Evolutionary conservation across 1,139 yeast species (phyloP), one percentile per base, ranked within the genome.

Genomic region (Blastobotrys proliferans): DNA sequence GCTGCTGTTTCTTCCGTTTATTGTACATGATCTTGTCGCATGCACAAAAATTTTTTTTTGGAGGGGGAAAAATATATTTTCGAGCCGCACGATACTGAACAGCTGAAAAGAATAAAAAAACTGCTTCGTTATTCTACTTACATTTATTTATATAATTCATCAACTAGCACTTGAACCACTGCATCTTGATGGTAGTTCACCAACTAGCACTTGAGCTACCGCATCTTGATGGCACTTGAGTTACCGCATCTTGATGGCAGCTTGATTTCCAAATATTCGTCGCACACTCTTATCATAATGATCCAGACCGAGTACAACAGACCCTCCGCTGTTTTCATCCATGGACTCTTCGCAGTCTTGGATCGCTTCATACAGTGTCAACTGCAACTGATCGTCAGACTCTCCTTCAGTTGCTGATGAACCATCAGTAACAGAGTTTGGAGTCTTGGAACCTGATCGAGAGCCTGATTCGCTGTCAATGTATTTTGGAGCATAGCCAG

Each of bases 251-350:
- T 72, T 71, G 43, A 79, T 77, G 45, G 81, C 80, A 10, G 86
- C 83, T 51, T 81, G 78, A 53, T 79, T 85, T 5, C 57, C 57
- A 36, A 50, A 53, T 2, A 49, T 51, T 38, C 51, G 53, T 46
- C 49, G 57, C 43, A 26, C 70, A 28, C 73, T 63, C 56, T 94
- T 76, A 62, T 87, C 96, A 6, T 92, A 86, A 59, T 86, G 95
- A 58, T 92, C 96, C 60, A 92, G 70, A 18, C 90, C 94, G 45
- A 92, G 67, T 25, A 70, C 71, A 47, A 24, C 35, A 8, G 28
- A 16, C 18, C 31, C 35, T 2, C 35, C 35, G 13, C 14, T 14
- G 30, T 74, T 77, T 29, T 70, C 67, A 22, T 70, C 70, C 11
- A 72, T 68, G n/a, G n/a, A n/a, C n/a, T n/a, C n/a, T n/a, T n/a